Percentiles rank a stretch among this genome's conserved stretches.
Conservation (phyloP, 2,329 filamentous ascomycete genomes). For the Xylaria hypoxylon region DNA sequence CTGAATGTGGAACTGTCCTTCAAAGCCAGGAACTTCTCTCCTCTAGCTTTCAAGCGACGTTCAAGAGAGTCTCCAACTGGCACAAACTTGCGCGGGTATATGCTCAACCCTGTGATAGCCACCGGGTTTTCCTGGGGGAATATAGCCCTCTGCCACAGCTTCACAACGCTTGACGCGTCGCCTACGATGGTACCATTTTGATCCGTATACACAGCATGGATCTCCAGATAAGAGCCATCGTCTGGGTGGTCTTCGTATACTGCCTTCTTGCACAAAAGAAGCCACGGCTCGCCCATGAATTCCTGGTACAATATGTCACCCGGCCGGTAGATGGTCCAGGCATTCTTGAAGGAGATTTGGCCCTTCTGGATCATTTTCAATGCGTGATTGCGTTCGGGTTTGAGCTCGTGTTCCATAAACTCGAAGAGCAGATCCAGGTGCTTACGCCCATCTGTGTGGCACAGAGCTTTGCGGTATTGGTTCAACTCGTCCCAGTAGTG, state of each 20-base stretch:
- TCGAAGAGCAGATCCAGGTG: slow-evolving; percentile 48
- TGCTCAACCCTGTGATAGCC: slow-evolving; percentile 42
- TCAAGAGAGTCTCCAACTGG: slow-evolving; percentile 43
- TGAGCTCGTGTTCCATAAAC: slow-evolving; percentile 49
- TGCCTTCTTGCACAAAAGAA: slow-evolving; percentile 45
- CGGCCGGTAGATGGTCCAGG: slow-evolving; percentile 48
- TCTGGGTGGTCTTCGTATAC: slow-evolving; percentile 43
- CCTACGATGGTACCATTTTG: slow-evolving; percentile 43
- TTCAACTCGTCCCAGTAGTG: slow-evolving; percentile 49
- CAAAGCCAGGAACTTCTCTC: slow-evolving; percentile 44
- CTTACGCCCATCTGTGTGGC: slow-evolving; percentile 24
- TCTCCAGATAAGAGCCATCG: slow-evolving; percentile 44
- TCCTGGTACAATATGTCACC: slow-evolving; percentile 47
- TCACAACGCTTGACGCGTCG: slow-evolving; percentile 33
- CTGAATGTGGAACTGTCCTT: slow-evolving; percentile 37
- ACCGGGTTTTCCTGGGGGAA: slow-evolving; percentile 46
- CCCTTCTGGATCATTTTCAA: slow-evolving; percentile 46
- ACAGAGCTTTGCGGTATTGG: slow-evolving; percentile 37
- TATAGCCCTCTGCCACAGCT: slow-evolving; percentile 39
- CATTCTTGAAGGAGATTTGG: slow-evolving; percentile 45
- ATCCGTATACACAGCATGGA: slow-evolving; percentile 46
- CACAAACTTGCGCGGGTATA: slow-evolving; percentile 44
- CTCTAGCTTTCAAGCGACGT: slow-evolving; percentile 38
- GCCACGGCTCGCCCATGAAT: slow-evolving; percentile 45
- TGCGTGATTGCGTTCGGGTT: slow-evolving; percentile 39